Conservation (phyloP, 1,284 basidiomycete genomes). For the Fomitiporia mediterranea region DNA sequence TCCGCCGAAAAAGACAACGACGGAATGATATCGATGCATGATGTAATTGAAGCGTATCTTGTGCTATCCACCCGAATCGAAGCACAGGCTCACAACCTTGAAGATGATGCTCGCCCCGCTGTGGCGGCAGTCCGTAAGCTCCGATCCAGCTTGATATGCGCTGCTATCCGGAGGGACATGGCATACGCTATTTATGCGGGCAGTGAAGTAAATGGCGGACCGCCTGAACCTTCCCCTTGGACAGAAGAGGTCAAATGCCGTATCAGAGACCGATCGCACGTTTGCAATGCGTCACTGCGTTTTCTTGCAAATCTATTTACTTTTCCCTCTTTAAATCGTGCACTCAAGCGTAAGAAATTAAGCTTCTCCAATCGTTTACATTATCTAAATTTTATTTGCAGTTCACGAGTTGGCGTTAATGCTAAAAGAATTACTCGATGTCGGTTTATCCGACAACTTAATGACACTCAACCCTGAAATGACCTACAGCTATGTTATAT, state of each 20-base stretch:
- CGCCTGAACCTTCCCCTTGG: not conserved
- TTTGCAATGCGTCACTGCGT: constrained; percentile 14
- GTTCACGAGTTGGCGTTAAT: constrained; percentile 7
- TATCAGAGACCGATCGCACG: constrained; percentile 5
- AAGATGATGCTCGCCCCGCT: not conserved
- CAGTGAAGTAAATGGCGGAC: not conserved
- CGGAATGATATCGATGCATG: constrained; percentile 1
- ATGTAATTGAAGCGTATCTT: constrained; percentile 14
- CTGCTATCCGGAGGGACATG: constrained; percentile 12
- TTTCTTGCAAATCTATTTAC: constrained; percentile 6
- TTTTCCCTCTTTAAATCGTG: not conserved
- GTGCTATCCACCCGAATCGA: constrained; percentile 9
- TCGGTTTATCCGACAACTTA: constrained; percentile 7
- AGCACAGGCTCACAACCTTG: constrained; percentile 7
- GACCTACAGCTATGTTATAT: constrained; percentile 10
- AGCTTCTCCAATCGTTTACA: not conserved
- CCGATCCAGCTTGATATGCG: not conserved
- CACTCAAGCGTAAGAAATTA: constrained; percentile 4
- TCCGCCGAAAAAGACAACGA: not conserved
- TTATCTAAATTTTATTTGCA: not conserved
- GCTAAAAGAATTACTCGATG: constrained; percentile 3
- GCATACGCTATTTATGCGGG: not conserved
- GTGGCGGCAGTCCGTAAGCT: not conserved
- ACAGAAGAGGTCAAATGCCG: constrained; percentile 1
- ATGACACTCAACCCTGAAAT: constrained; percentile 8